Evolutionary conservation across 495 filamentous ascomycete genomes (phyloP), one percentile per base, ranked within the genome.

Genomic region (Cercophora scortea): DNA sequence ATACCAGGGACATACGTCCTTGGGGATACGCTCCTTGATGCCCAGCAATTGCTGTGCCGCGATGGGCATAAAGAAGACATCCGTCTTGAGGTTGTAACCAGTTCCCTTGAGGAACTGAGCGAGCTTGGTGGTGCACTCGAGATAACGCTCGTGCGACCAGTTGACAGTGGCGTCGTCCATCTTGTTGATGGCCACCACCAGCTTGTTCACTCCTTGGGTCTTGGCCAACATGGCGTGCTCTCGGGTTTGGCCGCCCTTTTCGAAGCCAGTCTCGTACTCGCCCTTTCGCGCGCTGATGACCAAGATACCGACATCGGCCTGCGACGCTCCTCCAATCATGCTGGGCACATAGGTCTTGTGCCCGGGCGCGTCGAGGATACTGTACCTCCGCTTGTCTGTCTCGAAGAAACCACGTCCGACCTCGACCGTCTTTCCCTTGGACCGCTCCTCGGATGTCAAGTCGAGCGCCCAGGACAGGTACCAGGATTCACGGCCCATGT

Each of bases 221-320:
- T 96, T 94, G 46, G 93, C 93, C 47, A 99, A 76, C 65, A 99
- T 85, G 43, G 93, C 93, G 68, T 98, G 93, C 74, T 99, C 93
- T 63, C 93, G 79, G 42, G 94, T 99, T 68, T 99, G 93, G 13
- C 94, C 93, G 48, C 93, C 93, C 72, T 94, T 96, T 66, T 97
- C 93, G 67, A 99, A 99, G n/a, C 93, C 93, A 38, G 93, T 97
- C 73, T 99, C 93, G 65, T 99, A 99, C 71, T 99, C 94, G 67
- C 93, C 93, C 75, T 96, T 98, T 52, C 93, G 88, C 1, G 93
- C 90, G 53, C 87, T 92, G 66, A 99, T 97, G 62, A 99, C 93
- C 19, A 99, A 79, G 47, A 95, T 86, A 62, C 93, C 93, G 25
- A 99, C 83, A 70, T 97, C 93, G 10, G 94, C 94, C 64, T 98